A percentile compares a stretch with the other conserved stretches of the same genome.
These are phyloP conservation scores for Mycena chlorophos DNA, from an alignment of 768 basidiomycete genomes.

Conservation along the genomic window DNA sequence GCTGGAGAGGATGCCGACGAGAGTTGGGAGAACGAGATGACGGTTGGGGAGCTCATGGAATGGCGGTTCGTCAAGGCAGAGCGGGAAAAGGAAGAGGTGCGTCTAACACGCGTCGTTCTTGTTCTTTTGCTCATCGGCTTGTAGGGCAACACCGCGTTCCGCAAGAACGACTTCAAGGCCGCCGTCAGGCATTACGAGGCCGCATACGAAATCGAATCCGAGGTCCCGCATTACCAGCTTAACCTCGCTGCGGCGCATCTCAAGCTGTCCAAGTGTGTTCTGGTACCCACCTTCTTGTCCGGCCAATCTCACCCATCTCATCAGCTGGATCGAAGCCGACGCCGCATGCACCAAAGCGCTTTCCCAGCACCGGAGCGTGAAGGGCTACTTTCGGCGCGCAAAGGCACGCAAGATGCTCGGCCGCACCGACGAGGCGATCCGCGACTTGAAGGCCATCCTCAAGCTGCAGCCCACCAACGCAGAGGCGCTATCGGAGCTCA, in stretches of 20 bases:
- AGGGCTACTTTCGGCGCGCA: constrained; percentile 70
- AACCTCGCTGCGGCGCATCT: constrained; percentile 76
- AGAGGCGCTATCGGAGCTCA: constrained; percentile 61
- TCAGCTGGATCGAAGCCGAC: constrained; percentile 75
- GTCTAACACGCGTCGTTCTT: constrained; percentile 17
- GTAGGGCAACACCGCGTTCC: constrained; percentile 71
- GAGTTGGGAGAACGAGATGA: constrained; percentile 55
- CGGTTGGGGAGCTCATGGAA: constrained; percentile 74
- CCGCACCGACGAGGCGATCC: constrained; percentile 55
- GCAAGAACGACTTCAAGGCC: constrained; percentile 53
- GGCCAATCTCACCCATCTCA: constrained; percentile 7
- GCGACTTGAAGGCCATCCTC: constrained; percentile 55
- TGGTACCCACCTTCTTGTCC: constrained; percentile 3
- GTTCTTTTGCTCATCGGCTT: constrained; percentile 5
- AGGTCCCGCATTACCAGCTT: constrained; percentile 73
- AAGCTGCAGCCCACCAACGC: constrained; percentile 62
- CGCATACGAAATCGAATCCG: constrained; percentile 66
- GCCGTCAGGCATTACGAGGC: constrained; percentile 61
- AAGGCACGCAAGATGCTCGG: constrained; percentile 65
- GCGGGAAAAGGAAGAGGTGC: constrained; percentile 67
- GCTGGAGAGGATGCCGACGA: constrained; percentile 53
- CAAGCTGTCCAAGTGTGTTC: constrained; percentile 64
- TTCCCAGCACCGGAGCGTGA: constrained; percentile 63
- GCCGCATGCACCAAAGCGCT: constrained; percentile 67
- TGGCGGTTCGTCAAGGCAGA: constrained; percentile 72